phyloP scores from a whole-genome alignment of 495 filamentous ascomycete genomes.

The Tuber aestivum region DNA sequence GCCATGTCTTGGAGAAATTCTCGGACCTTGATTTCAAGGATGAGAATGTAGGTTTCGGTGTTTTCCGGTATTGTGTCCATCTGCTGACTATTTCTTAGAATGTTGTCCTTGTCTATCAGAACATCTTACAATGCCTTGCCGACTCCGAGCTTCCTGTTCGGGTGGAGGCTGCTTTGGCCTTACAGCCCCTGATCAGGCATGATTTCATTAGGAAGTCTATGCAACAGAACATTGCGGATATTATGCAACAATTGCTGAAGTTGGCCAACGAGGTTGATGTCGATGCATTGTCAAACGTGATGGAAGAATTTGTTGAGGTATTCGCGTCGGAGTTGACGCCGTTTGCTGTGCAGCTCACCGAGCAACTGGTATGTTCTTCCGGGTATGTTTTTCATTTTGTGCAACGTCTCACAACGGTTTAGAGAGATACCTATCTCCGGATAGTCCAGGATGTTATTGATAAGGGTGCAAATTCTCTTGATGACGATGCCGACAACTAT shows the following conservation, averaged over 20 bases:
- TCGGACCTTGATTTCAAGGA: slow-evolving; percentile 95
- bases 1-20: slow-evolving; percentile 96
- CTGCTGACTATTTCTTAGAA: slow-evolving; percentile 48
- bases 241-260: slow-evolving; percentile 98
- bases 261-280: slow-evolving; percentile 63
- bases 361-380: slow-evolving; percentile 57
- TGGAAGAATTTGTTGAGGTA: slow-evolving; percentile 98
- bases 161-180: slow-evolving; percentile 86
- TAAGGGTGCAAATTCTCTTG: slow-evolving; percentile 66
- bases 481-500: slow-evolving; percentile 78
- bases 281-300: slow-evolving; percentile 49
- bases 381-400: neutral
- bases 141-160: slow-evolving; percentile 84
- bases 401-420: slow-evolving; percentile 3
- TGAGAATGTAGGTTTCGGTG: slow-evolving; percentile 49
- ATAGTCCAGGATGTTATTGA: slow-evolving; percentile 89
- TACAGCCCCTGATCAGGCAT: slow-evolving; percentile 92
- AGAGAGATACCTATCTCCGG: slow-evolving; percentile 85
- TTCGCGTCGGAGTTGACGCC: slow-evolving; percentile 93
- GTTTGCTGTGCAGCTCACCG: slow-evolving; percentile 94
- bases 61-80: neutral
- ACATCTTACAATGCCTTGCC: slow-evolving; percentile 95
- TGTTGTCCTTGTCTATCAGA: slow-evolving; percentile 87
- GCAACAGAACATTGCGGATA: slow-evolving; percentile 97
- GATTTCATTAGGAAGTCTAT: slow-evolving; percentile 87